phyloP scores from a whole-genome alignment of 1,284 basidiomycete genomes.

The Melampsora larici-populina region DNA sequence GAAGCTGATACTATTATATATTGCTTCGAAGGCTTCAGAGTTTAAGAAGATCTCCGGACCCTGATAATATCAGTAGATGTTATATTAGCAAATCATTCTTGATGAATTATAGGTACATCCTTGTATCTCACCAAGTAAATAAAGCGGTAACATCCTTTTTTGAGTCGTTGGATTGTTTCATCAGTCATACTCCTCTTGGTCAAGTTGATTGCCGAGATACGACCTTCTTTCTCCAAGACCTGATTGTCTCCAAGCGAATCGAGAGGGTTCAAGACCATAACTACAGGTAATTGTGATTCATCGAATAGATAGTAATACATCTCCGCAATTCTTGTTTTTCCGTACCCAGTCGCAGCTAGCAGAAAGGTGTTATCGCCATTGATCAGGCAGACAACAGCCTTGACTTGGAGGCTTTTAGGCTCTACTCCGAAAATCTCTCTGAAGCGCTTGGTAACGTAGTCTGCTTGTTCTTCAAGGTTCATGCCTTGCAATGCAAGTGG shows the following conservation, averaged over 20 bases:
- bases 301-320: not conserved
- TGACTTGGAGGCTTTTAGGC: not conserved
- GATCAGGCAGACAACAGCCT: not conserved
- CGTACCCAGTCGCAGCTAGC: constrained; percentile 5
- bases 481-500: too few species aligned
- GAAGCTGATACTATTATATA: not conserved
- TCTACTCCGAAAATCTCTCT: too few species aligned
- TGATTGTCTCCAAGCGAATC: constrained; percentile 18
- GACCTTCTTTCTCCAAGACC: not conserved
- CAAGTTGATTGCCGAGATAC: constrained; percentile 8
- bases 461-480: too few species aligned
- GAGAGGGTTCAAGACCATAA: constrained; percentile 9
- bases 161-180: not conserved
- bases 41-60: constrained; percentile 12
- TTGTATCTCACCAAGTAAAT: not conserved
- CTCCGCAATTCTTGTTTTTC: constrained; percentile 9
- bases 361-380: not conserved
- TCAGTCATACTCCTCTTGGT: not conserved
- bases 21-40: not conserved
- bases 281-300: not conserved
- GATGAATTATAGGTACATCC: not conserved
- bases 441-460: too few species aligned
- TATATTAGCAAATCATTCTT: not conserved
- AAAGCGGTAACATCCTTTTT: not conserved
- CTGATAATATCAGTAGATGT: not conserved